Percentiles rank a stretch among this genome's conserved stretches.
These are phyloP conservation scores for Elasticomyces elasticus DNA, from an alignment of 495 filamentous ascomycete species.

Conservation along the genomic window DNA sequence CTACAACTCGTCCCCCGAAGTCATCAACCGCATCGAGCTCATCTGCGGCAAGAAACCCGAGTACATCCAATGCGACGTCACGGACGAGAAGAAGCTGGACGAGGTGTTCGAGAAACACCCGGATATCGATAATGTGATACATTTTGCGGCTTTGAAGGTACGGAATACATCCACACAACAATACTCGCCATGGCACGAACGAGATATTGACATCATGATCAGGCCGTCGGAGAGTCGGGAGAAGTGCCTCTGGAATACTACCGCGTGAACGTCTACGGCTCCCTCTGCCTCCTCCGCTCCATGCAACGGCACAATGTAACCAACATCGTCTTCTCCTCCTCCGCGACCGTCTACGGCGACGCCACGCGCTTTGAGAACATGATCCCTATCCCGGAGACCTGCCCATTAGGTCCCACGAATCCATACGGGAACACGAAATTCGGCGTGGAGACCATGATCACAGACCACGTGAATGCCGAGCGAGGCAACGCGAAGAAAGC, in stretches of 20 bases:
- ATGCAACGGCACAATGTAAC: conserved; percentile 83
- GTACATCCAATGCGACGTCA: conserved; percentile 82
- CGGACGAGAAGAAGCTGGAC: conserved; percentile 71
- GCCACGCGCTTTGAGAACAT: conserved; percentile 92
- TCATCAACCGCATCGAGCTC: conserved; percentile 83
- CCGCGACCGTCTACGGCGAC: conserved; percentile 95
- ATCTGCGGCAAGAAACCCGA: conserved; percentile 80
- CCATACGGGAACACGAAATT: conserved; percentile 94
- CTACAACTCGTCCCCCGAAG: conserved; percentile 87
- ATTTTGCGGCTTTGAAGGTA: conserved; percentile 97
- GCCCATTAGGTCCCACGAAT: conserved; percentile 93
- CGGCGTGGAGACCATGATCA: conserved; percentile 81
- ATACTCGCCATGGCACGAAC: not conserved
- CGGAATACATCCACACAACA: conserved; percentile 11
- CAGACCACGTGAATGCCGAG: conserved; percentile 79
- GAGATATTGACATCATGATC: conserved; percentile 2
- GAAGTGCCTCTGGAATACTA: conserved; percentile 98
- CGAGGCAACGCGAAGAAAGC: conserved; percentile 73
- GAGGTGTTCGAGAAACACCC: conserved; percentile 82
- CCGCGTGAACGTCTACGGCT: conserved; percentile 88
- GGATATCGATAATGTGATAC: conserved; percentile 92
- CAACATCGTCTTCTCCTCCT: conserved; percentile 97
- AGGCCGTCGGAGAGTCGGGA: conserved; percentile 93
- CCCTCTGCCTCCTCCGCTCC: conserved; percentile 72
- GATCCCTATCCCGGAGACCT: conserved; percentile 97